A percentile compares a stretch with the other conserved stretches of the same genome.
phyloP scores from a whole-genome alignment of 495 filamentous ascomycete species.

The Cercophora newfieldiana region DNA sequence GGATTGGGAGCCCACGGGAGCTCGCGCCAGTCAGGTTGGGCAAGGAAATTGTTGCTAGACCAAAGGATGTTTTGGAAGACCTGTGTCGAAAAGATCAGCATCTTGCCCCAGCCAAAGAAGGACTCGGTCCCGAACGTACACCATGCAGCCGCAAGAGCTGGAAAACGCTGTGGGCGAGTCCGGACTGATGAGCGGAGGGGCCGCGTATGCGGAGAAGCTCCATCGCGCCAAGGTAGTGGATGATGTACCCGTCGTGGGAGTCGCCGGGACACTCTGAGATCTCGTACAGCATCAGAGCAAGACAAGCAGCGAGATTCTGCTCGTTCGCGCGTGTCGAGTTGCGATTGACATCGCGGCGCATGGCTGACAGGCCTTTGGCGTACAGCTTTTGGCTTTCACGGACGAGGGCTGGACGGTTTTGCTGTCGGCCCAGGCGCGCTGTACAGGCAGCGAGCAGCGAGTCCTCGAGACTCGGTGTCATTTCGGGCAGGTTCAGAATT shows the following conservation, averaged over 20 bases:
- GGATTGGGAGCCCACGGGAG: constrained; percentile 6
- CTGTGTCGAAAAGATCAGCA: not conserved
- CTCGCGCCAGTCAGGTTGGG: not conserved
- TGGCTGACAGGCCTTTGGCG: not conserved
- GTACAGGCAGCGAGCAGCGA: constrained; percentile 8
- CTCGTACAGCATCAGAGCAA: constrained; percentile 9
- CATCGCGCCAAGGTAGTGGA: constrained; percentile 9
- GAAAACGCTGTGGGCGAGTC: constrained; percentile 11
- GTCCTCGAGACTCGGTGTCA: not conserved
- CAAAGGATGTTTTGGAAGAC: constrained; percentile 3
- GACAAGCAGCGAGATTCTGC: constrained; percentile 6
- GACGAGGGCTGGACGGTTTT: not conserved
- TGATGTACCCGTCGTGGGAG: not conserved
- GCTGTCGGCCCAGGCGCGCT: not conserved
- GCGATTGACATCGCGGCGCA: constrained; percentile 4
- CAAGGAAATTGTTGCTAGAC: not conserved
- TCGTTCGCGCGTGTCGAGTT: not conserved
- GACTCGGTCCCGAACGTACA: not conserved
- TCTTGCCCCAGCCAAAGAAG: not conserved
- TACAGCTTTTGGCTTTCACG: constrained; percentile 4
- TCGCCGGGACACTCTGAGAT: constrained; percentile 1
- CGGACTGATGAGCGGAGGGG: not conserved
- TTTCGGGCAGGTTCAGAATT: not conserved
- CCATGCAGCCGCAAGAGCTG: not conserved
- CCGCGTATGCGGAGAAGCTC: constrained; percentile 2